Evolutionary conservation across 768 basidiomycete species (phyloP).

Genomic region (Lactarius sanguifluus): DNA sequence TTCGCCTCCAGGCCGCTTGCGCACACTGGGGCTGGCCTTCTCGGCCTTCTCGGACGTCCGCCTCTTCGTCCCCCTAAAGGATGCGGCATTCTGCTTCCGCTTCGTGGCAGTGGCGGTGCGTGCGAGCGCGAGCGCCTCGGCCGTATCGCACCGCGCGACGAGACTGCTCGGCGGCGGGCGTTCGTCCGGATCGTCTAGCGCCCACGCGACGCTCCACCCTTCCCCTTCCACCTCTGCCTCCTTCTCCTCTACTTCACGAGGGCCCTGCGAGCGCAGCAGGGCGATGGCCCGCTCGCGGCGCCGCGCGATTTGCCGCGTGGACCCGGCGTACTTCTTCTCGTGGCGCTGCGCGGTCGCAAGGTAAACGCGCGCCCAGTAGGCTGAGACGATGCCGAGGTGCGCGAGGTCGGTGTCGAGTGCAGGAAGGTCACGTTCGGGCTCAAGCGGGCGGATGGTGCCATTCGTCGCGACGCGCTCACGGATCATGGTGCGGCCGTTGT

Average conservation of each 20-base stretch:
- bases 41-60: neutral
- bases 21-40: neutral
- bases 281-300: conserved; percentile 62
- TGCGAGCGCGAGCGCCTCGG: conserved; percentile 68
- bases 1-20: neutral
- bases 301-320: conserved; percentile 58
- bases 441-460: conserved; percentile 78
- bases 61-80: neutral
- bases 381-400: conserved; percentile 71
- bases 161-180: conserved; percentile 90
- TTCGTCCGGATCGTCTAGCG: conserved; percentile 67
- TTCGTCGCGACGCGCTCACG: conserved; percentile 83
- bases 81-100: neutral
- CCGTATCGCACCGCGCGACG: conserved; percentile 79
- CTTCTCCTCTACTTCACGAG: neutral
- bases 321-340: conserved; percentile 63
- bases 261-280: conserved; percentile 3
- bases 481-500: conserved; percentile 59
- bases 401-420: conserved; percentile 64
- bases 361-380: conserved; percentile 72
- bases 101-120: conserved; percentile 39
- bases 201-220: conserved; percentile 84
- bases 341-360: conserved; percentile 57
- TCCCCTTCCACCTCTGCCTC: conserved; percentile 33
- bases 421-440: conserved; percentile 62